Conservation (phyloP, 2,329 filamentous ascomycete genomes). For the Fulvia fulva region DNA sequence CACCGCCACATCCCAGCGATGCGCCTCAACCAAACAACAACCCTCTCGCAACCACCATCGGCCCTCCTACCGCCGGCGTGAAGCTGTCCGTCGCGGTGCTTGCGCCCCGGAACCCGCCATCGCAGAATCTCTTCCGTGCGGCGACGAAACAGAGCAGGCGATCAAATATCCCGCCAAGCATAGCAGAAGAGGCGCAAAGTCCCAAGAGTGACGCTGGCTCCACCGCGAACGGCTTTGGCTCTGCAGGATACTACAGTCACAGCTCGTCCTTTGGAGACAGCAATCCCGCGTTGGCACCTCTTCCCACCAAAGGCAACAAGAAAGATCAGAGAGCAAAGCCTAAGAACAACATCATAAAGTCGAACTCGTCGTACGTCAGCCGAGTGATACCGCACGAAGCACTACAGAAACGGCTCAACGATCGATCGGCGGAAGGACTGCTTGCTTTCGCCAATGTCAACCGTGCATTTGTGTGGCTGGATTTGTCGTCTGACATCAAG, state of each 20-base stretch:
- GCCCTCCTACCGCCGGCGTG: constrained; percentile 79
- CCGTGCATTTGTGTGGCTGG: constrained; percentile 92
- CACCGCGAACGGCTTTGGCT: constrained; percentile 36
- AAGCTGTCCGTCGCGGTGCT: constrained; percentile 75
- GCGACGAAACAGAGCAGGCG: constrained; percentile 38
- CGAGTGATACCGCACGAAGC: constrained; percentile 86
- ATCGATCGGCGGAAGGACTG: constrained; percentile 71
- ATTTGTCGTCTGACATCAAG: constrained; percentile 72
- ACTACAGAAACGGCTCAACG: constrained; percentile 71
- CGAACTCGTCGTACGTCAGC: constrained; percentile 98
- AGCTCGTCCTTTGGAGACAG: constrained; percentile 76
- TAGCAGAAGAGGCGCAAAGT: constrained; percentile 46
- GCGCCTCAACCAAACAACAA: constrained; percentile 82
- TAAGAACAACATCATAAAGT: constrained; percentile 98
- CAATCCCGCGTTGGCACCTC: constrained; percentile 66
- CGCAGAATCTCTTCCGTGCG: constrained; percentile 41
- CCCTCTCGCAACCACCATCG: constrained; percentile 78
- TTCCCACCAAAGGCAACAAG: constrained; percentile 59
- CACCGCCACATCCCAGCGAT: constrained; percentile 92
- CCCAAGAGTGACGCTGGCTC: constrained; percentile 45
- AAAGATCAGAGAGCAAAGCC: constrained; percentile 77
- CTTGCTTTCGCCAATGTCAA: constrained; percentile 96
- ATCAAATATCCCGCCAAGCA: constrained; percentile 40
- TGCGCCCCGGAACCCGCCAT: constrained; percentile 49
- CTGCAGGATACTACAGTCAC: constrained; percentile 29